phyloP scores from a whole-genome alignment of 2,329 filamentous ascomycete species.

The Magnaporthales sp. region DNA sequence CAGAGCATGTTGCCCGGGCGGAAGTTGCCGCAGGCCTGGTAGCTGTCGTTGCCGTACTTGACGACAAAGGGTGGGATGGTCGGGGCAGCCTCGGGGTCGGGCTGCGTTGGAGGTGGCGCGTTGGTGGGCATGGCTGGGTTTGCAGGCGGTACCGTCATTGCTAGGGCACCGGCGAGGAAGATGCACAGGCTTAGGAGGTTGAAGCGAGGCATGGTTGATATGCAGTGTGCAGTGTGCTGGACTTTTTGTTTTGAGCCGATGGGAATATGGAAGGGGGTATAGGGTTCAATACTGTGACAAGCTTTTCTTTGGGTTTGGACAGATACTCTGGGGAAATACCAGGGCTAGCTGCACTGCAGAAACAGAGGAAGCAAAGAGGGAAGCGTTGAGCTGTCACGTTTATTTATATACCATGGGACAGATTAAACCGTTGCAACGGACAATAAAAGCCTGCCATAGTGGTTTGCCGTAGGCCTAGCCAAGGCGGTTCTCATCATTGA shows the following conservation, averaged over 20 bases:
- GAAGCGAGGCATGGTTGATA: neutral
- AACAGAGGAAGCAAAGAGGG: neutral
- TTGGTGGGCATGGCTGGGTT: no score
- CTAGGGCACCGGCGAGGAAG: neutral
- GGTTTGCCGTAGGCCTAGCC: neutral
- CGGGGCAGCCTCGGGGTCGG: neutral
- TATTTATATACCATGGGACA: neutral
- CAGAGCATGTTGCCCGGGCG: neutral
- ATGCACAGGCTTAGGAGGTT: neutral
- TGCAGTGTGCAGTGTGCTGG: neutral
- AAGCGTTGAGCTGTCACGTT: neutral
- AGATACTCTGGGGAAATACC: no score
- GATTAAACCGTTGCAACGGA: neutral
- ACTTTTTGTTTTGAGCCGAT: neutral
- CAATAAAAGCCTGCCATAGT: neutral
- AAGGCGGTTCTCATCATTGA: neutral
- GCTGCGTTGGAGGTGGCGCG: neutral
- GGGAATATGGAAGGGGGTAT: neutral
- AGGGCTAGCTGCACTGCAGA: no score
- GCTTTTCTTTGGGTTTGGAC: no score
- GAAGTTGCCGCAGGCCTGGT: constrained; percentile 2
- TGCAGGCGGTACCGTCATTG: no score
- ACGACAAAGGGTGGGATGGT: neutral
- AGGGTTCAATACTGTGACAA: neutral
- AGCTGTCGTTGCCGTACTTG: constrained; percentile 1